These are phyloP conservation scores for Didymella keratinophila DNA, from an alignment of 2,329 filamentous ascomycete genomes.

Conservation along the genomic window DNA sequence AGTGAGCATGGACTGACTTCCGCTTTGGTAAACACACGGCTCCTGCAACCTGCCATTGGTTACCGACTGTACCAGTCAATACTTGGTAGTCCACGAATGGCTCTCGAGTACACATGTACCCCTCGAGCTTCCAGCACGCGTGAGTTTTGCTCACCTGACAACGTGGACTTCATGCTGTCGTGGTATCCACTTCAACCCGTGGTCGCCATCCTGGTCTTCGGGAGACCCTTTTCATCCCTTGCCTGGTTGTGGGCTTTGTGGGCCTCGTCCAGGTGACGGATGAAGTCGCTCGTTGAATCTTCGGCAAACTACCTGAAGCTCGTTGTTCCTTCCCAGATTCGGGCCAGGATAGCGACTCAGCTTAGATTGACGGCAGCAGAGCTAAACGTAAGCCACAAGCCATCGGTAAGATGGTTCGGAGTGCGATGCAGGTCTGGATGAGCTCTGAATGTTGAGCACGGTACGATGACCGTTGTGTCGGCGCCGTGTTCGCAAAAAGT, in stretches of 20 bases:
- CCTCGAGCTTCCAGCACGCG: conserved; percentile 29
- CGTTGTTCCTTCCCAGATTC: background rate
- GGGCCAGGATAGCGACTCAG: conserved; percentile 12
- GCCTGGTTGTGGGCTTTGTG: conserved; percentile 23
- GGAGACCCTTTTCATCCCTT: conserved; percentile 23
- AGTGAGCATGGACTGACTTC: conserved; percentile 30
- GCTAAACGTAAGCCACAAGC: conserved; percentile 22
- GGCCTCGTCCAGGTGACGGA: conserved; percentile 7
- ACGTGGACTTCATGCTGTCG: conserved; percentile 30
- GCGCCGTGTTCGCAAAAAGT: conserved; percentile 26
- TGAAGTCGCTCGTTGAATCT: conserved; percentile 15
- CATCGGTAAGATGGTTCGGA: conserved; percentile 25
- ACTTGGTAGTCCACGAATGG: conserved; percentile 48
- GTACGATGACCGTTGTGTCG: conserved; percentile 26
- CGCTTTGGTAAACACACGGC: conserved; percentile 26
- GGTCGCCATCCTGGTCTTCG: conserved; percentile 28
- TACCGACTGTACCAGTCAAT: conserved; percentile 47
- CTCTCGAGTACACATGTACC: conserved; percentile 42
- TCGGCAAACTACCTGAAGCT: background rate
- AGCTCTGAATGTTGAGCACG: conserved; percentile 33
- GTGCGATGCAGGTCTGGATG: conserved; percentile 30
- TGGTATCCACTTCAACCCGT: conserved; percentile 16
- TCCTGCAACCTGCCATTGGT: conserved; percentile 37
- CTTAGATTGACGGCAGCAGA: conserved; percentile 10
- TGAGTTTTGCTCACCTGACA: conserved; percentile 46